A percentile compares a stretch with the other conserved stretches of the same genome.
Evolutionary conservation across 768 basidiomycete species (phyloP).

Genomic region (Mycena filopes): DNA sequence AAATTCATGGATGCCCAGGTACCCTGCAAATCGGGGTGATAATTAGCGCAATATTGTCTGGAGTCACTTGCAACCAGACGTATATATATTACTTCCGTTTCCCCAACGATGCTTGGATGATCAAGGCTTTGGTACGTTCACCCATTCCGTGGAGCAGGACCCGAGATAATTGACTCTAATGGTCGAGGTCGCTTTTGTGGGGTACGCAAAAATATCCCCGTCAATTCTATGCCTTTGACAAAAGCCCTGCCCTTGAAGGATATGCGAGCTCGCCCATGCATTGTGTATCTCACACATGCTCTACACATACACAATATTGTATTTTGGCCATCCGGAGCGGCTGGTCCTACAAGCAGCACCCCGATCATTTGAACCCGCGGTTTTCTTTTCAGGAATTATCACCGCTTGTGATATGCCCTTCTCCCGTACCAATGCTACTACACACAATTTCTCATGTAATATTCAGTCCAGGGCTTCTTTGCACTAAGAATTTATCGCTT

Average conservation of each 20-base stretch:
- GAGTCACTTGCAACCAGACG: not conserved
- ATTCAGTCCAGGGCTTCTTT: conserved; percentile 2
- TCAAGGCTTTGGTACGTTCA: not conserved
- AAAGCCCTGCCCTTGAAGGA: not conserved
- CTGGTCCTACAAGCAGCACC: not conserved
- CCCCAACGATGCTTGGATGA: not conserved
- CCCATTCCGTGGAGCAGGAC: not conserved
- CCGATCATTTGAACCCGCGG: not conserved
- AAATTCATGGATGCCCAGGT: not conserved
- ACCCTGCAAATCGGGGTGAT: conserved; percentile 1
- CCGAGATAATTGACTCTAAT: not conserved
- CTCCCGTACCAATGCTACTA: too few relatives aligned
- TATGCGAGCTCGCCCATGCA: conserved; percentile 2
- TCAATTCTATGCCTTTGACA: not conserved
- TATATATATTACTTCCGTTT: conserved; percentile 1
- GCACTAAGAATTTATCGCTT: conserved; percentile 2
- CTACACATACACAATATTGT: not conserved
- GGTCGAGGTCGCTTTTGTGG: not conserved
- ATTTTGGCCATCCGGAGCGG: conserved; percentile 1
- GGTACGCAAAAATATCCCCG: not conserved
- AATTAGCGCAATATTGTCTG: not conserved
- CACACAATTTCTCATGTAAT: not conserved
- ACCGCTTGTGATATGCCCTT: not conserved
- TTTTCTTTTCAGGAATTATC: conserved; percentile 5
- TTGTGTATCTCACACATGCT: not conserved